Conservation (phyloP, 2,329 filamentous ascomycete species). For the Penicillium oxalicum region DNA sequence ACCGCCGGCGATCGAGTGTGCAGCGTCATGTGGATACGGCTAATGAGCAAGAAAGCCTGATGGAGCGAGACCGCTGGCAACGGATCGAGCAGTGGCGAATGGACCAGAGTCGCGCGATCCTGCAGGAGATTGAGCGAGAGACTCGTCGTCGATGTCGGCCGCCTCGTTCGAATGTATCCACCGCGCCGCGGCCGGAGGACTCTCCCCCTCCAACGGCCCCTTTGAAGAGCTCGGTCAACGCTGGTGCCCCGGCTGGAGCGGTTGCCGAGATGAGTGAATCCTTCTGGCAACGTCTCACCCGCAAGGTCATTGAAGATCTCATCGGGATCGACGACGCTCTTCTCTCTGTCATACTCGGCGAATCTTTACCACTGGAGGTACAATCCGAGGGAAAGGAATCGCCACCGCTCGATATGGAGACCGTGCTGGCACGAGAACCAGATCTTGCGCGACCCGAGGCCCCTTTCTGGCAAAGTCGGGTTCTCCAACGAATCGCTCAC, state of each 20-base stretch:
- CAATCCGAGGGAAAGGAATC: slow-evolving; percentile 4
- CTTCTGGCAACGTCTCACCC: slow-evolving; percentile 74
- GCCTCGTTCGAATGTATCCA: slow-evolving; percentile 23
- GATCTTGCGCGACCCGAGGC: slow-evolving; percentile 23
- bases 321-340: slow-evolving; percentile 85
- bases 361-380: slow-evolving; percentile 53
- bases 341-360: slow-evolving; percentile 80
- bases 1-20: slow-evolving; percentile 51
- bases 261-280: slow-evolving; percentile 54
- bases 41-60: slow-evolving; percentile 51
- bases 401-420: slow-evolving; percentile 35
- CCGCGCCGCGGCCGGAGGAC: slow-evolving; percentile 16
- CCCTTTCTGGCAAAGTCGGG: slow-evolving; percentile 52
- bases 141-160: slow-evolving; percentile 60
- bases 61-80: slow-evolving; percentile 68
- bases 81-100: slow-evolving; percentile 88
- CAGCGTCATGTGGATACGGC: slow-evolving; percentile 53
- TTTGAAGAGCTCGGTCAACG: slow-evolving; percentile 51
- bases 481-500: slow-evolving; percentile 76
- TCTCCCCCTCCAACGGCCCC: slow-evolving; percentile 16
- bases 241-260: slow-evolving; percentile 36
- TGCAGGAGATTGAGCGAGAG: slow-evolving; percentile 86
- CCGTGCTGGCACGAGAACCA: slow-evolving; percentile 27
- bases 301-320: slow-evolving; percentile 78
- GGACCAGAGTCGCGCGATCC: slow-evolving; percentile 77